Evolutionary conservation across 441 rosid genomes (phyloP), one percentile per base, ranked within the genome.

Genomic region (Theobroma grandiflorum): DNA sequence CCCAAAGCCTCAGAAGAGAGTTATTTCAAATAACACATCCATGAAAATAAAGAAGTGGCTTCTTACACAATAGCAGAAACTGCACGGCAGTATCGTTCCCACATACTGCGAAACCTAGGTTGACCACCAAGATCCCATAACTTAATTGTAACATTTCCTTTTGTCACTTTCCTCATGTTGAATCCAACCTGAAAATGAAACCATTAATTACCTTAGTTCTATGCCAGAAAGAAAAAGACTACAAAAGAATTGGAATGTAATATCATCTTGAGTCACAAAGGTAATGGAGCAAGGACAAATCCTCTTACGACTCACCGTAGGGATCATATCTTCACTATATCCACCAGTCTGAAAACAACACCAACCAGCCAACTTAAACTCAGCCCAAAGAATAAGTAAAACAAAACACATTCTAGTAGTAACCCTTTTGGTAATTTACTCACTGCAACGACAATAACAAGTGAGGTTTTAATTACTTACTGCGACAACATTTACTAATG

Each of bases 101-200:
- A 96, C 98, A 96, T 96, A 82, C 98, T 94, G 83, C 99, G 98
- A 84, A 96, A 94, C 88, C 99, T 89, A 68, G 98, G 99, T 79
- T 94, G 99, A 86, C 93, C 91, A 55, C 92, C 93, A 52, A 91
- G 94, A 88, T 92, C 95, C 94, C 95, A 92, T 35, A 92, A 86
- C 78, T 92, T 92, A 66, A 92, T 92, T 0, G 95, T 92, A 45
- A 92, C 96, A 76, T 87, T 92, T 82, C 94, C 96, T 82, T 92
- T 92, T 37, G 92, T 89, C 79, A 92, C 96, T 85, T 92, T 92
- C 83, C 88, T 90, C 96, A 90, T 89, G 87, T 92, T 92, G 82
- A 92, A 92, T 18, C 96, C 96, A 16, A 92, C 95, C 94, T 92
- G 82, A 73, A 80, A 78, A 63, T 47, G 58, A 65, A 70, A 40